Evolutionary conservation across 2,329 filamentous ascomycete species (phyloP), one percentile per base, ranked within the genome.

Genomic region (Colletotrichum sp.): DNA sequence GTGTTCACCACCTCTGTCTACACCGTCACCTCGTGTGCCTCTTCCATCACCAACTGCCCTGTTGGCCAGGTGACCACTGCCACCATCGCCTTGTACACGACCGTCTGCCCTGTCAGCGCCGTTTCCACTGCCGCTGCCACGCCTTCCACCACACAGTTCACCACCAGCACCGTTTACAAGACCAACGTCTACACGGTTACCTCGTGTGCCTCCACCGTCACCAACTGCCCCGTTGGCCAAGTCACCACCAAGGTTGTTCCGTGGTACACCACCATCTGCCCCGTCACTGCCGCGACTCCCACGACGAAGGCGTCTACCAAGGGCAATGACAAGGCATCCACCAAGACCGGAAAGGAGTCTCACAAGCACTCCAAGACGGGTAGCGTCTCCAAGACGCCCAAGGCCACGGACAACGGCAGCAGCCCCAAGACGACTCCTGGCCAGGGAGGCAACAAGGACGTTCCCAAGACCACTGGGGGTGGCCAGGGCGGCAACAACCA

Each of bases 151-250:
- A 66, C 56, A 9, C 43, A 73, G 13, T 71, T 79, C 72, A 78
- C 78, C 32, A 85, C 84, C 34, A 85, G 83, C 75, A 85, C 84
- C 21, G 81, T 87, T 69, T 86, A 82, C 79, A 83, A 82, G 61
- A 87, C 84, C 24, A 78, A 78, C 10, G 80, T 90, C 77, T 86
- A 89, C 77, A 92, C 90, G 77, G 85, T 91, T 82, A 91, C 88
- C 79, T 88, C 87, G 48, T 92, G 90, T 82, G 87, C 86, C 62
- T 84, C 89, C 24, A 80, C 80, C 12, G 81, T 87, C 3, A 80
- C 79, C 36, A 79, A 85, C 82, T 87, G 85, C 79, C 84, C 85
- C 10, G 81, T 76, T 2, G 81, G 81, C 24, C 79, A 83, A 32
- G 81, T 86, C 43, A 85, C 83, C 21, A 87, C 86, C 3, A 77